These are phyloP conservation scores for Fraxinus xanthoxyloides DNA, from an alignment of 305 asterid species.

Conservation along the genomic window DNA sequence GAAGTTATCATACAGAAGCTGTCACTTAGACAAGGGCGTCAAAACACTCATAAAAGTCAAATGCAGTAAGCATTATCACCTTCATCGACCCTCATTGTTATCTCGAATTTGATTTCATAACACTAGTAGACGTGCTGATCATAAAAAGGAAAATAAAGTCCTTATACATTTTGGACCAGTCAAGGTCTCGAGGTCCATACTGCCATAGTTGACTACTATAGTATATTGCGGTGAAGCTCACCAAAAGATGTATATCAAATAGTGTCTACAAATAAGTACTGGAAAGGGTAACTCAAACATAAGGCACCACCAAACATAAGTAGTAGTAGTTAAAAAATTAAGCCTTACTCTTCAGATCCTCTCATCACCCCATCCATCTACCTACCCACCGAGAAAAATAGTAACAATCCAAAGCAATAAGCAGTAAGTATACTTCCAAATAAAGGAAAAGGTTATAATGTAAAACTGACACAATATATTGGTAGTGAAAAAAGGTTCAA, in stretches of 20 bases:
- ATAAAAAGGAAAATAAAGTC: neutral
- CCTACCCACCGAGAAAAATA: neutral
- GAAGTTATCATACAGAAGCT: slow-evolving; percentile 1
- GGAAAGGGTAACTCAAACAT: neutral
- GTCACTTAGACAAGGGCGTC: neutral
- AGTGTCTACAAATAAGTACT: neutral
- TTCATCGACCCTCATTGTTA: neutral
- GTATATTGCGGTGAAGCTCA: neutral
- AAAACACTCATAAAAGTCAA: neutral
- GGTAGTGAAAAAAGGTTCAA: neutral
- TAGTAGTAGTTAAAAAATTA: neutral
- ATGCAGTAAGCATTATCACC: neutral
- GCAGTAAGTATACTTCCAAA: neutral
- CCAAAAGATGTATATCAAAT: neutral
- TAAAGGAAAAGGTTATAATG: neutral
- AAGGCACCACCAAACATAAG: neutral
- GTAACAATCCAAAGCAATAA: neutral
- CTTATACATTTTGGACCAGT: neutral
- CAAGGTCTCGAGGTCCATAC: neutral
- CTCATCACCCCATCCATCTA: neutral
- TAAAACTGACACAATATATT: neutral
- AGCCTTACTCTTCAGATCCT: neutral
- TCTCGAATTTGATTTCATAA: neutral
- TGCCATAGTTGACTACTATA: neutral
- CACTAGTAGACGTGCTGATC: neutral